Conservation (phyloP, 306 rosid species). For the Arachis stenosperma region DNA sequence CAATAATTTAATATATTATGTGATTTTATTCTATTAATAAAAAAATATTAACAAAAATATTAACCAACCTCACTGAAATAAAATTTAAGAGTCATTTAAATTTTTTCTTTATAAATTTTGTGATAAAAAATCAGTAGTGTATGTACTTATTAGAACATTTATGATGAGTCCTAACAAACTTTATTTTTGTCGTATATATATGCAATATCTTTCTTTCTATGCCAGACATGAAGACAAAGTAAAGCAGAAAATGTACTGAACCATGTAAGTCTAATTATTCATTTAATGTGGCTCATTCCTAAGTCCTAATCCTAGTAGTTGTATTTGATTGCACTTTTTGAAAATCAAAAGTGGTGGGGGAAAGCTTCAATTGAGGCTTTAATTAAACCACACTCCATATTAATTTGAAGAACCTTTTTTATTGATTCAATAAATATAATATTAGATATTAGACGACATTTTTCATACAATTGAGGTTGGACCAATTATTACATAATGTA, state of each 20-base stretch:
- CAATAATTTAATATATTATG: too few species aligned
- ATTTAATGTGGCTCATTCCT: neutral
- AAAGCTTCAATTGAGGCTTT: conserved; percentile 22
- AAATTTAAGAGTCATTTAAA: too few species aligned
- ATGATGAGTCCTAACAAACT: neutral
- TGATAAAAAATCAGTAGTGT: neutral
- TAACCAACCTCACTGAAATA: too few species aligned
- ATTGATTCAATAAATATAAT: too few species aligned
- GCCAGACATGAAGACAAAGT: neutral
- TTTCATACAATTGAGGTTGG: neutral
- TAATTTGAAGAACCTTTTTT: neutral
- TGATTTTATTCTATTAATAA: too few species aligned
- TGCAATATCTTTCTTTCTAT: neutral
- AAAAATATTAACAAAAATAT: too few species aligned
- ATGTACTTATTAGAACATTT: neutral
- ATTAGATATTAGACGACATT: too few species aligned
- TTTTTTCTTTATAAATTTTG: neutral
- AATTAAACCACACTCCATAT: conserved; percentile 21
- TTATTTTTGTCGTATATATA: neutral
- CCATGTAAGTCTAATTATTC: neutral
- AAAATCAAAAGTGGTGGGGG: conserved; percentile 24
- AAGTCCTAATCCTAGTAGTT: neutral
- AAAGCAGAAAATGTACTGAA: conserved; percentile 1
- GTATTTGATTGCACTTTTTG: neutral
- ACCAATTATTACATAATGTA: neutral